phyloP scores from a whole-genome alignment of 169 alveolate genomes.

The Eimeria necatrix region DNA sequence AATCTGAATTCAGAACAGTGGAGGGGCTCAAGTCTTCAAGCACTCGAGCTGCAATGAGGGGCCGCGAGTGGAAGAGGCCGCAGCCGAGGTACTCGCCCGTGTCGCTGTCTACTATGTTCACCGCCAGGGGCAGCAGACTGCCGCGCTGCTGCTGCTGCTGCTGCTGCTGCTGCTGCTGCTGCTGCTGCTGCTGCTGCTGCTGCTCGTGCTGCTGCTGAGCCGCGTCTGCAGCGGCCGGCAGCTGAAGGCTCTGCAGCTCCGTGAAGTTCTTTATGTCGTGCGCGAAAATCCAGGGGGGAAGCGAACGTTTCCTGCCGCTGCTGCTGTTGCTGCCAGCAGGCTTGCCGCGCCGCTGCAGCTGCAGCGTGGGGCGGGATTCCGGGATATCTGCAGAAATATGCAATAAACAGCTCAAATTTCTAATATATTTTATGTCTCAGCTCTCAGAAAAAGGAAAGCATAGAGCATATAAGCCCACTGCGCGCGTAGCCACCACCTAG shows the following conservation, averaged over 20 bases:
- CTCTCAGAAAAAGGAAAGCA: no score
- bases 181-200: slow-evolving; percentile 7
- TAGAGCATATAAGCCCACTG: no score
- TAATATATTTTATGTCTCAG: no score
- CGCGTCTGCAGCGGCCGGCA: not conserved
- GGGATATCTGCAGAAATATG: not conserved
- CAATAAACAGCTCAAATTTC: not conserved
- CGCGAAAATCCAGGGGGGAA: slow-evolving; percentile 50
- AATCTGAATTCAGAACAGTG: not conserved
- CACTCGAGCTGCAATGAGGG: slow-evolving; percentile 48
- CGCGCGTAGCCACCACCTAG: no score
- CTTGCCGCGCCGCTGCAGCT: slow-evolving; percentile 28
- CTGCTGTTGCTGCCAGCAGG: not conserved
- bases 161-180: not conserved
- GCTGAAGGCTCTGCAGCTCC: slow-evolving; percentile 28
- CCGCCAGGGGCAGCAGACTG: slow-evolving; percentile 20
- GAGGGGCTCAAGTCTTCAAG: slow-evolving; percentile 14
- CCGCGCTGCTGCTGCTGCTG: not conserved
- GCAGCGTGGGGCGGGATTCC: slow-evolving; percentile 32
- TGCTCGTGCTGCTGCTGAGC: not conserved
- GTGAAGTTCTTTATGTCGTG: slow-evolving; percentile 43
- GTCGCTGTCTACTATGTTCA: slow-evolving; percentile 41
- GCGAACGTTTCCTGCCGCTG: not conserved
- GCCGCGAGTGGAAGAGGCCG: slow-evolving; percentile 46
- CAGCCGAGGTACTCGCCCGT: not conserved